Evolutionary conservation across 306 rosid genomes (phyloP), one percentile per base, ranked within the genome.

Genomic region (Fagus crenata): DNA sequence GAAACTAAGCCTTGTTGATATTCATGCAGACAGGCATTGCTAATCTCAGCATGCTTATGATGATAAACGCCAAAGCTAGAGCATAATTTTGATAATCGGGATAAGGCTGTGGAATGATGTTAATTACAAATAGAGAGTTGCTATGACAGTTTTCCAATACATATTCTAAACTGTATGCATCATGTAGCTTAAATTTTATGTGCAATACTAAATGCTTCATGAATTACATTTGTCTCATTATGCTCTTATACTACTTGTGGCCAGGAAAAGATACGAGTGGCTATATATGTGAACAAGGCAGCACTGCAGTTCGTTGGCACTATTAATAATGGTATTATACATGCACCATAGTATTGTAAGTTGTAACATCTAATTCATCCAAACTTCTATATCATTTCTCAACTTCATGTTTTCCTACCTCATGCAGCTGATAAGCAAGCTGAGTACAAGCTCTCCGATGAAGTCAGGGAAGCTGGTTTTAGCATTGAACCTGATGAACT

Each of bases 181-280:
- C 65, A 36, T 58, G 56, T 22, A 54, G 17, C 31, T 33, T 58
- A 11, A 41, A 41, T 69, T 77, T 67, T 64, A 33, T 22, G 60
- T 17, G 43, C 18, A 15, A 59, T 83, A 3, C 69, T 31, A 18
- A 49, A 71, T 55, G 75, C 80, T 73, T 84, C 72, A 71, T 80
- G 63, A 32, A 78, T 63, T 60, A 72, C 64, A 72, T 77, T 75
- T 51, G 43, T 75, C 8, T 78, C 77, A 58, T 77, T 75, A 73
- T 78, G 81, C 53, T 77, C 53, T 55, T 60, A 46, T 46, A 69
- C 61, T 63, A 65, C 77, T 79, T 80, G 49, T 82, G 77, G 33
- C 53, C 94, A 90, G 94, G 96, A 93, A 76, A 93, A 90, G 77
- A 77, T 93, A 17, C 87, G 93, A 53, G 86, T 89, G 7, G 96